Percentiles rank a stretch among this genome's conserved stretches.
Evolutionary conservation across 2,329 filamentous ascomycete genomes (phyloP).

Genomic region (Triangularia verruculosa): DNA sequence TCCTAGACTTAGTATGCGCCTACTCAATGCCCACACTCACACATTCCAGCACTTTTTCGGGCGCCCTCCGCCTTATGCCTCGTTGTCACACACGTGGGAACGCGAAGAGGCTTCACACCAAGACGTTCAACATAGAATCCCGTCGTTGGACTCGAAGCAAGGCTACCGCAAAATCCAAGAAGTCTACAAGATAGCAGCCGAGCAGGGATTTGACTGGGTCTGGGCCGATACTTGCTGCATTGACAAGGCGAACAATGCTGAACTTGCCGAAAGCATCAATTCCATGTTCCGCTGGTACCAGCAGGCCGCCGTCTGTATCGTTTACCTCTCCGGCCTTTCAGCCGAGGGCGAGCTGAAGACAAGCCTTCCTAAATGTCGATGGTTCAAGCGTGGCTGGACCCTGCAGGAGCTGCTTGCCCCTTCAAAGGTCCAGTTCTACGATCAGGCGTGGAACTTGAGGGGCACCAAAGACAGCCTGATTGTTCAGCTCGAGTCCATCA

Average conservation of each 20-base stretch:
- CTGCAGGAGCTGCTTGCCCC: constrained; percentile 4
- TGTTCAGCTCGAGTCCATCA: constrained; percentile 17
- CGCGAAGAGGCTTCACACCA: constrained; percentile 12
- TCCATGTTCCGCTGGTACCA: constrained; percentile 21
- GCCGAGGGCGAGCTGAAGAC: background rate
- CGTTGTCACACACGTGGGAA: constrained; percentile 19
- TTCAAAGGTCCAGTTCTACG: constrained; percentile 29
- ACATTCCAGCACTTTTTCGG: constrained; percentile 4
- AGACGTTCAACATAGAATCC: background rate
- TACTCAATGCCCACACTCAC: constrained; percentile 10
- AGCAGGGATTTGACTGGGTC: background rate
- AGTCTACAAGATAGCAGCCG: background rate
- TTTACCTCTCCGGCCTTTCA: constrained; percentile 13
- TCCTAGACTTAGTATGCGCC: background rate
- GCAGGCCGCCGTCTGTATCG: constrained; percentile 5
- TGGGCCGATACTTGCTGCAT: constrained; percentile 23
- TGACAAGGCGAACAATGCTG: constrained; percentile 17
- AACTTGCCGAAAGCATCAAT: constrained; percentile 20
- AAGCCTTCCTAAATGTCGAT: background rate
- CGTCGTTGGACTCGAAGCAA: background rate
- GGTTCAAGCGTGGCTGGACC: constrained; percentile 6
- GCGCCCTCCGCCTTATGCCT: constrained; percentile 5
- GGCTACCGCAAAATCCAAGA: constrained; percentile 11
- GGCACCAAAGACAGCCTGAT: constrained; percentile 27
- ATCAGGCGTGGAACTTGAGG: constrained; percentile 28